A percentile compares a stretch with the other conserved stretches of the same genome.
These are phyloP conservation scores for Paulownia fortunei DNA, from an alignment of 257 asterid species.

Conservation along the genomic window DNA sequence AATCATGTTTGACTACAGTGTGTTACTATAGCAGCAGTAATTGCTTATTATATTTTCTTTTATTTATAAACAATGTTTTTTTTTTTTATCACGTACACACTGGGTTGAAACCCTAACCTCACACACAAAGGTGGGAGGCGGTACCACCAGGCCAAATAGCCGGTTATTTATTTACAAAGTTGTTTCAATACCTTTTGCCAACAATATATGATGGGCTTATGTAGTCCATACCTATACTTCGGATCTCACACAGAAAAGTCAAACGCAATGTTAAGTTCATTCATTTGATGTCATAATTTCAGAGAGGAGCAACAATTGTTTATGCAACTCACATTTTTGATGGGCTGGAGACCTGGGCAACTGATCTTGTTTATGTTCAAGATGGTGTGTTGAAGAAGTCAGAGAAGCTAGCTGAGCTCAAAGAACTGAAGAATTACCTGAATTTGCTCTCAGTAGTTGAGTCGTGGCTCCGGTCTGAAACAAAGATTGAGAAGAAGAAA, in stretches of 20 bases:
- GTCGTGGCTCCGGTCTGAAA: slow-evolving; percentile 84
- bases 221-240: neutral
- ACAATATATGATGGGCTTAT: neutral
- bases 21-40: neutral
- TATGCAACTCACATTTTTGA: slow-evolving; percentile 96
- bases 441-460: slow-evolving; percentile 91
- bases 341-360: slow-evolving; percentile 97
- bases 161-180: neutral
- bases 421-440: slow-evolving; percentile 59
- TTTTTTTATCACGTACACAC: too few species aligned
- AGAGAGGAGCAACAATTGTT: slow-evolving; percentile 96
- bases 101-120: too few species aligned
- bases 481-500: slow-evolving; percentile 76
- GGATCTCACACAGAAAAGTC: neutral
- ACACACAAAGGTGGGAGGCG: too few species aligned
- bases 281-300: slow-evolving; percentile 29
- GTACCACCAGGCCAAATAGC: too few species aligned
- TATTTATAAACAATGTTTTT: too few species aligned
- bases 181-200: neutral
- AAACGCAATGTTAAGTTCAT: neutral
- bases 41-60: neutral
- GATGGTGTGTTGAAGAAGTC: slow-evolving; percentile 78
- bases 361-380: slow-evolving; percentile 85
- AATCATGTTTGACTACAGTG: neutral
- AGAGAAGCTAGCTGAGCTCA: slow-evolving; percentile 69